These are phyloP conservation scores for Acorus gramineus DNA, from an alignment of 106 monocot species.

Conservation along the genomic window DNA sequence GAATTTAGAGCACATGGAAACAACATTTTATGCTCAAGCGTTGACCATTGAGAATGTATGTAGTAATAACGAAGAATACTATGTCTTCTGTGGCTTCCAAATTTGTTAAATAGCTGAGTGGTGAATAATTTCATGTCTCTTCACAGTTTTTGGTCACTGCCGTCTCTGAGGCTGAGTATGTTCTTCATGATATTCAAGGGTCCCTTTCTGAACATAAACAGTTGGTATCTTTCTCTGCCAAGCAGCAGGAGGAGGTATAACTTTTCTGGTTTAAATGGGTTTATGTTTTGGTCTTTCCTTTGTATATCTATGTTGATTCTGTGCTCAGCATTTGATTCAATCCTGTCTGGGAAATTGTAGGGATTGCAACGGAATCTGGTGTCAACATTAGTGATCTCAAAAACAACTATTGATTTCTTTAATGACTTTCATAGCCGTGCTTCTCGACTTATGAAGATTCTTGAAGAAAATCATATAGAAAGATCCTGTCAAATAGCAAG, in stretches of 20 bases:
- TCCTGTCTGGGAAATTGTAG: slow-evolving; percentile 10
- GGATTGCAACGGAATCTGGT: slow-evolving; percentile 36
- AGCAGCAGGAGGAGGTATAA: slow-evolving; percentile 45
- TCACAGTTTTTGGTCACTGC: slow-evolving; percentile 45
- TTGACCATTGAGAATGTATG: slow-evolving; percentile 49
- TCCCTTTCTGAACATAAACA: slow-evolving; percentile 44
- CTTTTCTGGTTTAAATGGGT: background rate
- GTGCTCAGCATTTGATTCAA: background rate
- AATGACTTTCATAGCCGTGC: slow-evolving; percentile 22
- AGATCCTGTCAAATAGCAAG: slow-evolving; percentile 15
- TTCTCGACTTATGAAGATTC: slow-evolving; percentile 14
- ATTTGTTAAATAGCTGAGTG: background rate
- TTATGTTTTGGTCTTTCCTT: background rate
- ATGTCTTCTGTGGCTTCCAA: background rate
- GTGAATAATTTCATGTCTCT: background rate
- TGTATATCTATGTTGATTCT: background rate
- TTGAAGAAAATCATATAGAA: slow-evolving; percentile 35
- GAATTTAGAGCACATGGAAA: slow-evolving; percentile 35
- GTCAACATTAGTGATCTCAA: slow-evolving; percentile 42
- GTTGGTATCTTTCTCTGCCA: slow-evolving; percentile 27
- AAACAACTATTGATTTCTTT: slow-evolving; percentile 43
- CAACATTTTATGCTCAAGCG: slow-evolving; percentile 14
- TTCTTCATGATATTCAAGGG: slow-evolving; percentile 29
- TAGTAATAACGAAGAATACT: background rate
- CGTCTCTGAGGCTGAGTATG: slow-evolving; percentile 44